phyloP scores from a whole-genome alignment of 2,329 filamentous ascomycete genomes.

The Colletotrichum cordylinicola region DNA sequence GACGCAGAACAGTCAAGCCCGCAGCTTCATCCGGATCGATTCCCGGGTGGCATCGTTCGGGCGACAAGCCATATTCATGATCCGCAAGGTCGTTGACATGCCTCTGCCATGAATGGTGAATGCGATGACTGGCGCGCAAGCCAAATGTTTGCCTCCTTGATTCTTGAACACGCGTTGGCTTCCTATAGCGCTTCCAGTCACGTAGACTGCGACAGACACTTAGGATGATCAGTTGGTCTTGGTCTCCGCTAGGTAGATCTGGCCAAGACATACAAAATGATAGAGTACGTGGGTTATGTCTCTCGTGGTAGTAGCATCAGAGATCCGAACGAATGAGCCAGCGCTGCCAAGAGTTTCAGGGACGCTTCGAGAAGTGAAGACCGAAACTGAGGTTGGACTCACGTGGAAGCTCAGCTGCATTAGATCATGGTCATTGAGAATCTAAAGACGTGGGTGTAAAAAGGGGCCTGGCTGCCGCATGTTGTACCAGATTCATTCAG shows the following conservation, averaged over 20 bases:
- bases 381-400: not conserved
- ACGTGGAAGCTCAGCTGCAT: not conserved
- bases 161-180: not conserved
- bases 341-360: not conserved
- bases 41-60: not conserved
- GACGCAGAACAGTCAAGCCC: not conserved
- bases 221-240: rapidly evolving
- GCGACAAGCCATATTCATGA: not conserved
- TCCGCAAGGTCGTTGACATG: not conserved
- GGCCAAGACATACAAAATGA: not conserved
- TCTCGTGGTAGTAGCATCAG: not conserved
- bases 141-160: not conserved
- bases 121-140: not conserved
- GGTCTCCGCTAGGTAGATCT: not conserved
- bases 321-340: not conserved
- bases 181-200: not conserved
- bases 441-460: not conserved
- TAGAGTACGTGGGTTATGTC: not conserved
- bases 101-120: not conserved
- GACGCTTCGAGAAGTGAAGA: not conserved
- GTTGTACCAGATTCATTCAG: too few species aligned
- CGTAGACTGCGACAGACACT: not conserved
- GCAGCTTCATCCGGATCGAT: not conserved
- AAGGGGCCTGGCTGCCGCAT: too few species aligned
- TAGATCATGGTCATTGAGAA: not conserved